Percentiles rank a stretch among this genome's conserved stretches.
phyloP scores from a whole-genome alignment of 106 monocot species.

The Platanthera guangdongensis region DNA sequence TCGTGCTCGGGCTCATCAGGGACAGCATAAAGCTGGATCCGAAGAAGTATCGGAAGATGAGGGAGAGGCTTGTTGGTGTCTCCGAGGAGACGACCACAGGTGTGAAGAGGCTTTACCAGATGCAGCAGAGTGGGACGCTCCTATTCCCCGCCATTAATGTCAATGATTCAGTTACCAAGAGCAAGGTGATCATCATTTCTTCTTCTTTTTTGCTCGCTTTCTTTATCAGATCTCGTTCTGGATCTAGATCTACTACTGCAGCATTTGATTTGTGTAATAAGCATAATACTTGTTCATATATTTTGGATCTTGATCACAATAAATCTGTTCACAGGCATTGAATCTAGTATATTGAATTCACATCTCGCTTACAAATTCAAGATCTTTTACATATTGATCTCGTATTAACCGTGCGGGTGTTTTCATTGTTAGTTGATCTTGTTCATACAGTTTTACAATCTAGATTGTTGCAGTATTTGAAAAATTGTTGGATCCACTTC shows the following conservation, averaged over 20 bases:
- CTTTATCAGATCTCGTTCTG: neutral
- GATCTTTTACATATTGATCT: too few species aligned
- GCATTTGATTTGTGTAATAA: neutral
- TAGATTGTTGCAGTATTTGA: too few species aligned
- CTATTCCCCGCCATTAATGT: slow-evolving; percentile 57
- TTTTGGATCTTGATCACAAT: neutral
- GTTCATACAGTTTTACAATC: too few species aligned
- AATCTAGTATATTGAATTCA: neutral
- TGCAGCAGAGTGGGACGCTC: slow-evolving; percentile 34
- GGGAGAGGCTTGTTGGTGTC: slow-evolving; percentile 38
- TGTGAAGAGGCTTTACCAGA: slow-evolving; percentile 50
- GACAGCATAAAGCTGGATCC: slow-evolving; percentile 27
- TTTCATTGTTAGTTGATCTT: too few species aligned
- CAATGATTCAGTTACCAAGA: slow-evolving; percentile 64
- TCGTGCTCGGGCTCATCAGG: slow-evolving; percentile 25
- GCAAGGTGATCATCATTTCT: slow-evolving; percentile 30
- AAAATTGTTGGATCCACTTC: too few species aligned
- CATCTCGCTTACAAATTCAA: too few species aligned
- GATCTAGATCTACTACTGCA: neutral
- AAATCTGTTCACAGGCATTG: neutral
- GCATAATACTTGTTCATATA: neutral
- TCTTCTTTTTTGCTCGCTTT: neutral
- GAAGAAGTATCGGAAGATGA: slow-evolving; percentile 35
- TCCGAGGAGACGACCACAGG: slow-evolving; percentile 65
- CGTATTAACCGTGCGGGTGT: too few species aligned